Conservation (phyloP, 345 rosid species). For the Clausena lansium region DNA sequence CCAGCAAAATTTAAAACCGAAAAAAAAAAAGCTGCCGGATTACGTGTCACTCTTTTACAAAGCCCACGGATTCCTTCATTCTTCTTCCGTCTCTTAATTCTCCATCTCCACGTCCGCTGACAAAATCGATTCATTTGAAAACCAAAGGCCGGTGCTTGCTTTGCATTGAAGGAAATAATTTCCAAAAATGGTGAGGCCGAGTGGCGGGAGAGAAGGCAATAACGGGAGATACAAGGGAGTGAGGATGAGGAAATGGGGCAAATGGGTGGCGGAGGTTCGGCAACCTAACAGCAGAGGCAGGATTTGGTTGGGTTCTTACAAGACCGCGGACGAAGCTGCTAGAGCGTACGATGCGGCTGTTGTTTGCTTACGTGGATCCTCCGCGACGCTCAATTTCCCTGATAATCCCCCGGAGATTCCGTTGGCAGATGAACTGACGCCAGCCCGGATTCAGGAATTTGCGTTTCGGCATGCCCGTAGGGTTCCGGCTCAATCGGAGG, state of each 20-base stretch:
- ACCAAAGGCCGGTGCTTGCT: neutral
- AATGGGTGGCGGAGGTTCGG: constrained; percentile 73
- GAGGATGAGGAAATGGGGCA: constrained; percentile 79
- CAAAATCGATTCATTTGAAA: too few relatives aligned
- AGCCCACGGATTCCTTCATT: neutral
- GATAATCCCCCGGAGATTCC: constrained; percentile 36
- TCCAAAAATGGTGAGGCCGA: constrained; percentile 20
- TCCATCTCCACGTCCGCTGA: neutral
- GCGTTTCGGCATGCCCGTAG: constrained; percentile 42
- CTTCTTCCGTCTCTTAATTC: neutral
- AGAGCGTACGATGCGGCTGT: constrained; percentile 68
- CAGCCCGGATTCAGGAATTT: constrained; percentile 38
- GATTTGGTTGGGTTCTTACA: constrained; percentile 68
- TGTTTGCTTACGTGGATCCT: constrained; percentile 49
- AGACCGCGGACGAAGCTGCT: constrained; percentile 59
- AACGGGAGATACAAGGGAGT: constrained; percentile 44
- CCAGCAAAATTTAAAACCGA: neutral
- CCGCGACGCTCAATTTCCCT: constrained; percentile 52
- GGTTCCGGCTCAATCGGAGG: neutral
- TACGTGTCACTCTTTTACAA: neutral
- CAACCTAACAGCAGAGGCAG: constrained; percentile 52
- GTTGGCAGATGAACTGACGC: constrained; percentile 19
- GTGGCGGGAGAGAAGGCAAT: constrained; percentile 2
- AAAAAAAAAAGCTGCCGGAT: neutral
- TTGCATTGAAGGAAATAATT: too few relatives aligned